Evolutionary conservation across 345 rosid species (phyloP), one percentile per base, ranked within the genome.

Genomic region (Tarenaya hassleriana): DNA sequence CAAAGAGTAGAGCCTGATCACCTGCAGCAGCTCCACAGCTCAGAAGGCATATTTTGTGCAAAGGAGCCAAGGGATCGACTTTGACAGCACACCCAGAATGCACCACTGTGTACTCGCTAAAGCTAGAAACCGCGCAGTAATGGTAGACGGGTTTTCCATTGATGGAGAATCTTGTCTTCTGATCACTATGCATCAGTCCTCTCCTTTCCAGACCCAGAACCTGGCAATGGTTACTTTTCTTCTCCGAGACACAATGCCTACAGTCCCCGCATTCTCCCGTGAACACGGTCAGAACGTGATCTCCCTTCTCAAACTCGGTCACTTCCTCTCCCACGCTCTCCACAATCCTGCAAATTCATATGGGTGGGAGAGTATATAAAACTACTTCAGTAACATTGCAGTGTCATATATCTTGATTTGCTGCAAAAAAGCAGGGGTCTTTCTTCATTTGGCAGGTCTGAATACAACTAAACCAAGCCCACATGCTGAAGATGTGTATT

Each of bases 1-100:
- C 35, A 0, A 7, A 4, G 4, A 5, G 4, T 21, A n/a, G 7
- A 18, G 50, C 34, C 33, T 52, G 1, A 11, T 14, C 60, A 89
- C 98, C 96, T 69, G 95, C 77, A 33, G 94, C 86, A 20, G 69
- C 84, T 62, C 96, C 98, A 60, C 96, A 91, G 63, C 96, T 84
- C 2, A 91, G 79, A 7, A 83, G 81, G 77, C 98, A 87, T 32
- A 91, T 81, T 62, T 84, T 91, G 32, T 87, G 73, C 31, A 87
- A 60, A 63, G 96, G 94, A 4, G 79, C 98, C 9, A 21, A 4
- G 12, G 76, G 64, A 59, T 68, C 72, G 21, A 91, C 79, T 75
- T 91, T 91, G 50, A 83, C 92, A 54, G 98, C 95, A 75, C 95
- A 84, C 5, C 98, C 96, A 8, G 95, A 77, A 62, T 84, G 90